Percentiles rank a stretch among this genome's conserved stretches.
These are phyloP conservation scores for Lonicera japonica DNA, from an alignment of 129 eudicot genomes.

Conservation along the genomic window DNA sequence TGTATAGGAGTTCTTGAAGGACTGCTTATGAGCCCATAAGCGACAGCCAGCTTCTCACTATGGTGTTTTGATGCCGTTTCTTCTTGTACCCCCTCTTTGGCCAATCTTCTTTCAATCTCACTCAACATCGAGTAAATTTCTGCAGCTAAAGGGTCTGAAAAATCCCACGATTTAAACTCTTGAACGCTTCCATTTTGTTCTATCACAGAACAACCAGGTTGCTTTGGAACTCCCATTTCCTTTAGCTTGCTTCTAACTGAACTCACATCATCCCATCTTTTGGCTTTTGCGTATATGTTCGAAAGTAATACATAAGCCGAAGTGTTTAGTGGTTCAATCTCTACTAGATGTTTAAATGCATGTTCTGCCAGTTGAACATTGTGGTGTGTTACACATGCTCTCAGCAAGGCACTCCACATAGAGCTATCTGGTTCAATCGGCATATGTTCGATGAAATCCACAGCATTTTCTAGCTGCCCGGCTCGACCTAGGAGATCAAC, in stretches of 20 bases:
- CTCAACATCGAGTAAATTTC: slow-evolving; percentile 3
- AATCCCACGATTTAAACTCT: slow-evolving; percentile 4
- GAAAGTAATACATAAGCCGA: slow-evolving; percentile 9
- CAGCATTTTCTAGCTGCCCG: slow-evolving; percentile 1
- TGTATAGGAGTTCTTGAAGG: neutral
- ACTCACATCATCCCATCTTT: slow-evolving; percentile 10
- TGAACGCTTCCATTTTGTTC: neutral
- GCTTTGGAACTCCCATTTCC: neutral
- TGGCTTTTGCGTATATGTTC: slow-evolving; percentile 1
- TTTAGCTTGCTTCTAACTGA: neutral
- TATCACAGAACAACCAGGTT: neutral
- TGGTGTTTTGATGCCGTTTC: neutral
- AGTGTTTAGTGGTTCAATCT: neutral
- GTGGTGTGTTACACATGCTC: slow-evolving; percentile 10
- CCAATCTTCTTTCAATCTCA: slow-evolving; percentile 5
- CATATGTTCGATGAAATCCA: neutral
- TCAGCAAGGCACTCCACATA: slow-evolving; percentile 8
- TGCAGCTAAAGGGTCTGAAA: neutral
- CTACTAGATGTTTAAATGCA: neutral
- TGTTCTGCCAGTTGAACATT: slow-evolving; percentile 4
- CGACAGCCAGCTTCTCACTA: slow-evolving; percentile 3
- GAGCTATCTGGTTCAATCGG: slow-evolving; percentile 4
- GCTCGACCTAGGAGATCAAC: slow-evolving; percentile 12
- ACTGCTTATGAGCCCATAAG: slow-evolving; percentile 4
- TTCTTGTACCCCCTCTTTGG: neutral